Evolutionary conservation across 768 basidiomycete genomes (phyloP), one percentile per base, ranked within the genome.

Genomic region (Phanerochaete sordida): DNA sequence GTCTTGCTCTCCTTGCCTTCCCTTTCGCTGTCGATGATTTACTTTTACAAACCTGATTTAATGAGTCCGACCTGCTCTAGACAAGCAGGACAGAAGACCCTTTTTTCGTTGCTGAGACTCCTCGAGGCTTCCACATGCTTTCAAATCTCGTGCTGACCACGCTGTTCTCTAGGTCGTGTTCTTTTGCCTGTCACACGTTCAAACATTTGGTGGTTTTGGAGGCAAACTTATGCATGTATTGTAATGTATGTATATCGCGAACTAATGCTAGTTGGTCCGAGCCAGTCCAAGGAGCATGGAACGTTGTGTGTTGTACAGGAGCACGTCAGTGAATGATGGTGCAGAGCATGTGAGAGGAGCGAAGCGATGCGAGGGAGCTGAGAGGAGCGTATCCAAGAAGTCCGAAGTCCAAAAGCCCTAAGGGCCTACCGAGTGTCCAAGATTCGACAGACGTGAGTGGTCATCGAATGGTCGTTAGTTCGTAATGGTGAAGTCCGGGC

Each of bases 401-500:
- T 26, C 27, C 48, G 24, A 26, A 49, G 48, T 49, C 48, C 48
- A 35, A 30, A n/a, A n/a, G n/a, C n/a, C n/a, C n/a, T n/a, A n/a
- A n/a, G n/a, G n/a, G n/a, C n/a, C n/a, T n/a, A n/a, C 13, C 33
- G 13, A 35, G 6, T 35, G 6, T 6, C 13, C 33, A 6, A 35
- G 6, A 51, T 60, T 51, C 35, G 37, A 55, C 46, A 43, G 2
- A 19, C 28, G 53, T 56, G 46, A 11, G 59, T 43, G 19, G 26
- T 24, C 12, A 31, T 28, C 31, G 51, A 47, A 4, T 11, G 33
- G 21, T 24, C 39, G 44, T 60, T 35, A 59, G 63, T 50, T 30
- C 23, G 58, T 56, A 61, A 80, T 74, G 21, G 69, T 70, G 70
- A 81, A 81, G 15, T 59, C 57, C 8, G 71, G 70, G 64, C 78